Evolutionary conservation across 768 basidiomycete genomes (phyloP).

Genomic region (Agrocybe pediades): DNA sequence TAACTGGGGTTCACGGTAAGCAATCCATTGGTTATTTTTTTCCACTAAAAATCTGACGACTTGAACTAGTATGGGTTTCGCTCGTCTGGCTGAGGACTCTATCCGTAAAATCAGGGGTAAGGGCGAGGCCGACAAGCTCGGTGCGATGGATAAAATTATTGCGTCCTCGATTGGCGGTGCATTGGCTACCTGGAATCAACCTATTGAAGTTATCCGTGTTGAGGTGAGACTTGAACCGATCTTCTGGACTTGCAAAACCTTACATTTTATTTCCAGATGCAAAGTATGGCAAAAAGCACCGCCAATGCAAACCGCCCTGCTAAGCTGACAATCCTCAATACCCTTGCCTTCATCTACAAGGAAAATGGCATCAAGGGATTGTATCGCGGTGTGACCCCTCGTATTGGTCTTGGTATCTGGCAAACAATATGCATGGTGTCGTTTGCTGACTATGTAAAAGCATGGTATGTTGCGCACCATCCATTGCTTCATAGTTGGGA

Average conservation of each 20-base stretch:
- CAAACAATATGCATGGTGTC: constrained; percentile 99
- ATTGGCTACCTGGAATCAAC: constrained; percentile 98
- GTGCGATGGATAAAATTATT: constrained; percentile 83
- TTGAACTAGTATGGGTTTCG: constrained; percentile 84
- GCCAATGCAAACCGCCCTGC: constrained; percentile 82
- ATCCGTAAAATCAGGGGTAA: constrained; percentile 84
- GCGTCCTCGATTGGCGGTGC: constrained; percentile 92
- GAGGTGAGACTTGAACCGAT: constrained; percentile 76
- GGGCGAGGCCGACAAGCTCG: constrained; percentile 70
- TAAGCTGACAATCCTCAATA: constrained; percentile 91
- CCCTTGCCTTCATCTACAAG: constrained; percentile 91
- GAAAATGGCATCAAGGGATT: constrained; percentile 96
- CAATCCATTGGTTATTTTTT: constrained; percentile 1
- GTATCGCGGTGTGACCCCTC: constrained; percentile 96
- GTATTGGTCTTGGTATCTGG: constrained; percentile 95
- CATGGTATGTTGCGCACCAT: constrained; percentile 50
- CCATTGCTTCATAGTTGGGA: background rate
- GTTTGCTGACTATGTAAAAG: constrained; percentile 94
- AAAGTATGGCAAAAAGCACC: constrained; percentile 91
- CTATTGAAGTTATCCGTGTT: constrained; percentile 95
- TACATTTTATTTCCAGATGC: constrained; percentile 76
- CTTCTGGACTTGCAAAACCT: no score
- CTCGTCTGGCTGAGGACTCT: constrained; percentile 82
- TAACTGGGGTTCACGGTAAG: constrained; percentile 90
- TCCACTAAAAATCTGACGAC: background rate